Evolutionary conservation across 1,284 basidiomycete species (phyloP).

Genomic region (Ustilago nuda): DNA sequence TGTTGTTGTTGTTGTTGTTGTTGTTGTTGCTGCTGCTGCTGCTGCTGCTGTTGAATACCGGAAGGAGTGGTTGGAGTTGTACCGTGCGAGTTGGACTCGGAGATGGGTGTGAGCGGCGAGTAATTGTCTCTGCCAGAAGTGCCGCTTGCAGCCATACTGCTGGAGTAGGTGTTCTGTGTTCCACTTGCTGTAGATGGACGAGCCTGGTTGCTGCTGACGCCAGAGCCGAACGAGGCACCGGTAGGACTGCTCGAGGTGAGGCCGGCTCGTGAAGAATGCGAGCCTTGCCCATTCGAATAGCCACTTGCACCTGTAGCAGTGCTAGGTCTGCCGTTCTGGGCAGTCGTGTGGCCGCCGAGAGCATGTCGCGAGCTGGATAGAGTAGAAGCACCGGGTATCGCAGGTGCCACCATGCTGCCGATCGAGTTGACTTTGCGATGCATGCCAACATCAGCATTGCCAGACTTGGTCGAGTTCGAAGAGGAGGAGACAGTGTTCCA

Average conservation of each 20-base stretch:
- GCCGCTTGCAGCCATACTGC: slow-evolving; percentile 4
- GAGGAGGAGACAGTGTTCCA: slow-evolving; percentile 25
- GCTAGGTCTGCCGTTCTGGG: slow-evolving; percentile 43
- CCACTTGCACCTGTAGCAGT: slow-evolving; percentile 56
- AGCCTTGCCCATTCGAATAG: slow-evolving; percentile 14
- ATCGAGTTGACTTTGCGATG: slow-evolving; percentile 58
- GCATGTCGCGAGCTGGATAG: slow-evolving; percentile 16
- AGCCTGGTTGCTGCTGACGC: slow-evolving; percentile 2
- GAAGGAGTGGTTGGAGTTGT: slow-evolving; percentile 46
- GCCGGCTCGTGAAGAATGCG: slow-evolving; percentile 12
- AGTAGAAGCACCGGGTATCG: slow-evolving; percentile 23
- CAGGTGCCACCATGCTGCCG: slow-evolving; percentile 32
- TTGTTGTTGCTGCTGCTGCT: too few species aligned
- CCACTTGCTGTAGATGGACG: slow-evolving; percentile 53
- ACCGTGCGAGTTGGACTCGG: slow-evolving; percentile 43
- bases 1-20: slow-evolving; percentile 39
- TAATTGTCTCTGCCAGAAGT: slow-evolving; percentile 22
- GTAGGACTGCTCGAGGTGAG: slow-evolving; percentile 43
- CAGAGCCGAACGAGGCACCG: slow-evolving; percentile 26
- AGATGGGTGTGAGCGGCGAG: slow-evolving; percentile 55
- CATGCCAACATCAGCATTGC: slow-evolving; percentile 27
- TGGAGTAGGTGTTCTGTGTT: slow-evolving; percentile 23
- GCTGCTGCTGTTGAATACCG: slow-evolving; percentile 28
- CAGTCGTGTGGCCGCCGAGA: slow-evolving; percentile 11
- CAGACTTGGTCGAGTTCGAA: slow-evolving; percentile 24